Evolutionary conservation across 1,284 basidiomycete species (phyloP).

Genomic region (Volvariella volvacea): DNA sequence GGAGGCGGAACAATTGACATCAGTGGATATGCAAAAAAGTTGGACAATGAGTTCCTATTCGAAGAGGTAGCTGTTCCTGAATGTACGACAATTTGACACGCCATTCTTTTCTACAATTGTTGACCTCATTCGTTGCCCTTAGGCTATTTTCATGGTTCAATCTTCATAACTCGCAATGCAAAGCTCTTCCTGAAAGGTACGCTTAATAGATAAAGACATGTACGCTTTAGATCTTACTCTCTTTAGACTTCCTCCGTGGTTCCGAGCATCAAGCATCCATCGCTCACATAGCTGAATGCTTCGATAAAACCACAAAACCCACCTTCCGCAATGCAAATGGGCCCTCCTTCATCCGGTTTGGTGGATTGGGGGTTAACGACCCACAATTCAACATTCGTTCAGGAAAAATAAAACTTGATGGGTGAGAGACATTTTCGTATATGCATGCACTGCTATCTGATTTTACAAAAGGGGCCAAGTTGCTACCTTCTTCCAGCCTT

Average conservation of each 20-base stretch:
- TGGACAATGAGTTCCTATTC: slow-evolving; percentile 9
- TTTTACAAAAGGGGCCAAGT: slow-evolving; percentile 22
- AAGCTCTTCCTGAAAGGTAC: slow-evolving; percentile 18
- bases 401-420: neutral
- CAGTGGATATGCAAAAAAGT: slow-evolving; percentile 29
- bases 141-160: slow-evolving; percentile 16
- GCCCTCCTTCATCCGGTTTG: slow-evolving; percentile 39
- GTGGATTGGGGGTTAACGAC: slow-evolving; percentile 35
- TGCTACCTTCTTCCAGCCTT: slow-evolving; percentile 30
- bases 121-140: neutral
- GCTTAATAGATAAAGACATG: slow-evolving; percentile 9
- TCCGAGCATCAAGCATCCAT: neutral
- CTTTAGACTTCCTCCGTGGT: neutral
- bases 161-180: slow-evolving; percentile 27
- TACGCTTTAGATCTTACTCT: slow-evolving; percentile 17
- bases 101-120: neutral
- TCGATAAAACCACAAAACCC: slow-evolving; percentile 40
- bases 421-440: slow-evolving; percentile 19
- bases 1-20: slow-evolving; percentile 48
- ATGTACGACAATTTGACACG: slow-evolving; percentile 3
- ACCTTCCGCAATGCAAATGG: slow-evolving; percentile 30
- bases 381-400: slow-evolving; percentile 18
- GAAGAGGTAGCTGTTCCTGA: slow-evolving; percentile 10
- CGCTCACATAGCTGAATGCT: neutral
- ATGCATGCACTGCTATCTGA: too few relatives aligned